Conservation (phyloP, 176 grass and related monocot genomes). For the Dendrocalamus sinicus region DNA sequence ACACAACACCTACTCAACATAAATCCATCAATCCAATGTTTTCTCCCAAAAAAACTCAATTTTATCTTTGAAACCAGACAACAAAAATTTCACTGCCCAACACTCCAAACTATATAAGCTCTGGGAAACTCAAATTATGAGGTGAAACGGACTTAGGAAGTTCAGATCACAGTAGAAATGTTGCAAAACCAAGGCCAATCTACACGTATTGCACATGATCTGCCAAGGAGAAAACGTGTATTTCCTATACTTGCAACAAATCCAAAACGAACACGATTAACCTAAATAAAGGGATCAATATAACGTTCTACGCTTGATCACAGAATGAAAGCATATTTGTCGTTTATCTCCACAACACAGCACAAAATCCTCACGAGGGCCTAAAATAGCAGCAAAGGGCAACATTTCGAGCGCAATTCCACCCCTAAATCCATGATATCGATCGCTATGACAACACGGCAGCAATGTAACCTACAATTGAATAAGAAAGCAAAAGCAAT, state of each 20-base stretch:
- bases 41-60: background rate
- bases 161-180: background rate
- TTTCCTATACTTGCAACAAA: background rate
- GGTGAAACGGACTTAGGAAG: background rate
- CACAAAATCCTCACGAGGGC: background rate
- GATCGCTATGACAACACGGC: background rate
- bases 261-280: background rate
- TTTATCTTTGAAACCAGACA: background rate
- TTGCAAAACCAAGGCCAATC: slow-evolving; percentile 14
- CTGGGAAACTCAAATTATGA: background rate
- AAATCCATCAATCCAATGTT: slow-evolving; percentile 39
- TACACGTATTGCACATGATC: background rate
- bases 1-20: slow-evolving; percentile 70
- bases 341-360: background rate
- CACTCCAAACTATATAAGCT: slow-evolving; percentile 4
- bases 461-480: background rate
- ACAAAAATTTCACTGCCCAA: background rate
- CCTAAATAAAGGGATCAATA: background rate
- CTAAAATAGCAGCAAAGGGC: background rate
- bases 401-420: background rate
- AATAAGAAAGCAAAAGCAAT: background rate
- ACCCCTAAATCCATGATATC: background rate
- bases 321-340: background rate
- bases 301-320: background rate
- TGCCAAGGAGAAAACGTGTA: background rate